A percentile compares a stretch with the other conserved stretches of the same genome.
phyloP scores from a whole-genome alignment of 257 asterid species.

The Sherardia arvensis region DNA sequence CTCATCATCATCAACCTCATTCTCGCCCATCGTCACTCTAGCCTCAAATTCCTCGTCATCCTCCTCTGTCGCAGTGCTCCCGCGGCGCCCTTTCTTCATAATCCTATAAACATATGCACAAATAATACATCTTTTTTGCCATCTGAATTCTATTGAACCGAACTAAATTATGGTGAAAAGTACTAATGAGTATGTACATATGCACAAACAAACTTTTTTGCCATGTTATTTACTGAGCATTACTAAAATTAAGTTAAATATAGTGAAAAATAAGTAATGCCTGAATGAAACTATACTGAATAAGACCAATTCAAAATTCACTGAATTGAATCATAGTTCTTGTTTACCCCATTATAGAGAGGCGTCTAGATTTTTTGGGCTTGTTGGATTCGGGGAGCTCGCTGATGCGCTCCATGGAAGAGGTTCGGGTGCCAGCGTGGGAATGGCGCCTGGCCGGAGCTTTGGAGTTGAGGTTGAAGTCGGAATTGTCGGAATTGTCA shows the following conservation, averaged over 20 bases:
- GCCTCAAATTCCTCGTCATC: conserved; percentile 34
- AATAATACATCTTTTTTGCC: background rate
- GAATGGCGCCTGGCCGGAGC: conserved; percentile 69
- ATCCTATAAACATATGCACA: conserved; percentile 26
- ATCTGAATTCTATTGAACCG: background rate
- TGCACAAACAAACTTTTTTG: too few relatives aligned
- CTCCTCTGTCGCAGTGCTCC: conserved; percentile 25
- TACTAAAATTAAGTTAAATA: too few relatives aligned
- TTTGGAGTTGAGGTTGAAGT: conserved; percentile 27
- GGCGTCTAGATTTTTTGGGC: conserved; percentile 48
- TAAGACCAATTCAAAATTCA: background rate
- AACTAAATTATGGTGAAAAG: background rate
- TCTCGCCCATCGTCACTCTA: conserved; percentile 26
- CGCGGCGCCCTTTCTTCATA: conserved; percentile 54
- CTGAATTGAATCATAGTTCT: background rate
- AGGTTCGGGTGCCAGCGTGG: conserved; percentile 63
- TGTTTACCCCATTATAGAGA: conserved; percentile 62
- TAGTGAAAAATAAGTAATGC: too few relatives aligned
- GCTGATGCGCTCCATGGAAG: conserved; percentile 50
- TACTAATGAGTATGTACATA: too few relatives aligned
- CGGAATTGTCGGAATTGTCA: conserved; percentile 25
- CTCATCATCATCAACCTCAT: conserved; percentile 26
- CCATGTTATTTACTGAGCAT: too few relatives aligned
- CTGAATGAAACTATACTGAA: too few relatives aligned
- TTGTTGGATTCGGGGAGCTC: conserved; percentile 59